Evolutionary conservation across 83 land plant genomes (phyloP), one percentile per base, ranked within the genome.

Genomic region (Picea abies): DNA sequence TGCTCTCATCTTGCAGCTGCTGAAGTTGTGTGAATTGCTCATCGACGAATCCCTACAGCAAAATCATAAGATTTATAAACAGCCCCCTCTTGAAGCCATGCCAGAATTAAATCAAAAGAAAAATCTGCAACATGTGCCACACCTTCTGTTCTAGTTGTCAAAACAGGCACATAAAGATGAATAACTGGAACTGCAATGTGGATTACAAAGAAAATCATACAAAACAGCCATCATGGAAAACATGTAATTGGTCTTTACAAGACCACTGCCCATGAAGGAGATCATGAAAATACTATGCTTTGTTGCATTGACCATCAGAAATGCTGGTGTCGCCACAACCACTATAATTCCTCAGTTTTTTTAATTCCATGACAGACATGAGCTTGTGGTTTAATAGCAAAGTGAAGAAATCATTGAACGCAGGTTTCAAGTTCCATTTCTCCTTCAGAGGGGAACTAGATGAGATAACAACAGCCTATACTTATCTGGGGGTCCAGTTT

Each of bases 1-100:
- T 93, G 85, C 84, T 86, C 77, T 86, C 91, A 84, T 93, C 95
- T 79, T 91, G 92, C 71, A 93, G 85, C 66, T 86, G 84, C 79
- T 91, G 89, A 11, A 93, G 86, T 83, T 93, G 92, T 0, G 52
- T 35, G 70, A 88, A 93, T 79, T 93, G 96, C 20, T 90, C 90
- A 79, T 93, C 91, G 83, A 93, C 15, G 70, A 79, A 82, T 25
- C 88, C 92, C 96, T 93, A 71, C 78, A 67, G 70, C 35, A 67
- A 25, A 67, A 67, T 67, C 29, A 4, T 23, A 29, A 25, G 70
- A 14, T 25, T 29, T 25, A 25, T 52, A 11, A 37, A 25, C 29
- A 25, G 39, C 70, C 11, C 29, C 16, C 56, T 29, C 70, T 67
- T 25, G 35, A 67, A 67, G 70, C 70, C 29, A 14, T 67, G 35